Base-by-base conservation (phyloP, 495 filamentous ascomycete genomes). In the Aspergillus saccharolyticus region DNA sequence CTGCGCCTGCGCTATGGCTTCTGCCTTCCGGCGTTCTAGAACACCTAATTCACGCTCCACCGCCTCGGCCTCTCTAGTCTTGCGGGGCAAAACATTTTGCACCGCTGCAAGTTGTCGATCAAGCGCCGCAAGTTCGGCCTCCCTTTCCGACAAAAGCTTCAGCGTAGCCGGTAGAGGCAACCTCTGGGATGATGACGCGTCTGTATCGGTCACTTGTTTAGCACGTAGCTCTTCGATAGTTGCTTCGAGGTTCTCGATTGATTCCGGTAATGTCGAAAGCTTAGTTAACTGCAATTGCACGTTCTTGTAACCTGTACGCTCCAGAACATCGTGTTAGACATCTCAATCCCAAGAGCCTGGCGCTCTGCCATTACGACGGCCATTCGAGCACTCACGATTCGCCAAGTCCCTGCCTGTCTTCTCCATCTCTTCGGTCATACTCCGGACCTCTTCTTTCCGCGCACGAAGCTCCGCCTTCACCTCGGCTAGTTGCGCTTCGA, bases 361-460 rank as follows among this genome's bases (percentile, higher is more conserved):
- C n/a, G n/a, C n/a, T n/a, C n/a, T n/a, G n/a, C n/a, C n/a, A n/a
- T n/a, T n/a, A n/a, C n/a, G n/a, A n/a, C 9, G 42, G 55, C 20
- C 44, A 7, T 18, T 44, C 33, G 17, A 51, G 15, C 20, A 73
- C 72, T 68, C 43, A 78, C 76, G 69, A 53, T 50, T 65, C 28
- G 77, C 75, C 42, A 97, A 68, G 42, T 86, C 80, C 49, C 80
- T 75, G 0, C 86, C 86, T 42, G 82, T 80, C 52, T 69, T 71
- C 60, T 96, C 92, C 62, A 97, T 79, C 56, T 85, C 84, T 25
- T 74, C 66, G 9, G 95, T 80, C 76, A 92, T 81, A 21, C 76
- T 74, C n/a, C 83, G 80, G 1, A 95, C 90, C 44, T 93, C 87
- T 22, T 80, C 78, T 72, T 98, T 98, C 58, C 86, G 83, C 30